These are phyloP conservation scores for Physcomitrium patens DNA, from an alignment of 225 moss, liverwort and hornwort species.

Conservation along the genomic window DNA sequence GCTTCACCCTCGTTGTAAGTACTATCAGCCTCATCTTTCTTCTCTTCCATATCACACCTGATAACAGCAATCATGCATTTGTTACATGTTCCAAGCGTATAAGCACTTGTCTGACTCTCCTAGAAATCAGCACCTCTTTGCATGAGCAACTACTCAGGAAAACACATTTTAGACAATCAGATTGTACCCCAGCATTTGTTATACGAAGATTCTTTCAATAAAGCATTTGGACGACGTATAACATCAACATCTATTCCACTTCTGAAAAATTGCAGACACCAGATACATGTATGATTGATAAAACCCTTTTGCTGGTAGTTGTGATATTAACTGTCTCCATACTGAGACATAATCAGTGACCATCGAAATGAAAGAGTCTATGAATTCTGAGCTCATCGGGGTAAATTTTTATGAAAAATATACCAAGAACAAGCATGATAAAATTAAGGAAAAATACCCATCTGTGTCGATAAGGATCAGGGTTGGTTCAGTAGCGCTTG, in stretches of 20 bases:
- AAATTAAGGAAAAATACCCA: slow-evolving; percentile 46
- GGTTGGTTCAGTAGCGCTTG: slow-evolving; percentile 74
- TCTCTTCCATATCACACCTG: slow-evolving; percentile 97
- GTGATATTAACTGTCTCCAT: neutral
- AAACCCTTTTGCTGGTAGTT: too few species aligned
- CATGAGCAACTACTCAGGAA: neutral
- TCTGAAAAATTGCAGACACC: too few species aligned
- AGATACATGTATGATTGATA: too few species aligned
- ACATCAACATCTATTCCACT: too few species aligned
- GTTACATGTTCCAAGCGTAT: slow-evolving; percentile 14
- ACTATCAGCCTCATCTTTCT: slow-evolving; percentile 95
- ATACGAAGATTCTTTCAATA: too few species aligned
- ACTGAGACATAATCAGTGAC: slow-evolving; percentile 1
- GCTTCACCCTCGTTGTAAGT: slow-evolving; percentile 96
- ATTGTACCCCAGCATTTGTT: neutral
- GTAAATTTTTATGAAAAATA: neutral
- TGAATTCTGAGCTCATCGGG: neutral
- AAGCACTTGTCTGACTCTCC: neutral
- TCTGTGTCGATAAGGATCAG: slow-evolving; percentile 89
- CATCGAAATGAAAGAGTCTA: neutral
- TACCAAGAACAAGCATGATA: neutral
- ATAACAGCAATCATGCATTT: slow-evolving; percentile 7
- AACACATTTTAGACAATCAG: too few species aligned
- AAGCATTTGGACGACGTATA: too few species aligned
- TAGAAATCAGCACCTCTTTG: neutral